Base-by-base conservation (phyloP, 192 early-diverging fungal species). In the Podila minutissima region DNA sequence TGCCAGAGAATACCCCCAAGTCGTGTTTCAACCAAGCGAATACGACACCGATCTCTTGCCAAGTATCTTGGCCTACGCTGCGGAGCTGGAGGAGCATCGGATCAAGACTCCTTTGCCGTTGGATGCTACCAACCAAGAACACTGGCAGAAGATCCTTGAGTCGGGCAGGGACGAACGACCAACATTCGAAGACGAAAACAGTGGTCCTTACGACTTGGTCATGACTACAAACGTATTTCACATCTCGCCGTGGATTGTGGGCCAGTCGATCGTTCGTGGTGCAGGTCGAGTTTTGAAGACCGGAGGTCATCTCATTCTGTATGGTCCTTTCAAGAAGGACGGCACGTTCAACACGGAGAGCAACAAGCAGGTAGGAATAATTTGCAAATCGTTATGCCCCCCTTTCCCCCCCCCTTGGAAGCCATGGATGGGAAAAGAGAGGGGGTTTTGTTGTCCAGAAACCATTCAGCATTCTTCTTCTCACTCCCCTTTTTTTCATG, bases 211-310 rank as follows among this genome's bases (percentile, higher is more conserved):
- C 28, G 77, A 81, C 55, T 8, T 81, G 57, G 69, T 81, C 2
- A 15, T 81, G 31, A 66, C 71, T 1, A 81, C 77, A 8, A 81
- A 81, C 49, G 77, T 81, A 5, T 73, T 81, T 20, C 77, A 81
- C 49, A 81, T 81, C 9, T 81, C 77, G 19, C 77, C 77, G 10
- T 81, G 70, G 77, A 60, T 73, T n/a, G 77, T 81, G 8, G 66
- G 71, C 0, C 58, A 73, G 58, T 81, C 71, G 7, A 81, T 81
- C 7, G 55, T 75, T 35, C 65, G 65, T 46, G 74, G 66, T 29
- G 66, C 74, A 9, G 66, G 74, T 5, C 74, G 51, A 48, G n/a
- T 64, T 19, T 35, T 69, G 28, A 67, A 41, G 19, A 12, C 67
- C 17, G 82, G 73, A 4, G 67, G 74, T 5, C 15, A 50, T 51